phyloP scores from a whole-genome alignment of 2,329 filamentous ascomycete species.

The Fusarium sarcochroum region DNA sequence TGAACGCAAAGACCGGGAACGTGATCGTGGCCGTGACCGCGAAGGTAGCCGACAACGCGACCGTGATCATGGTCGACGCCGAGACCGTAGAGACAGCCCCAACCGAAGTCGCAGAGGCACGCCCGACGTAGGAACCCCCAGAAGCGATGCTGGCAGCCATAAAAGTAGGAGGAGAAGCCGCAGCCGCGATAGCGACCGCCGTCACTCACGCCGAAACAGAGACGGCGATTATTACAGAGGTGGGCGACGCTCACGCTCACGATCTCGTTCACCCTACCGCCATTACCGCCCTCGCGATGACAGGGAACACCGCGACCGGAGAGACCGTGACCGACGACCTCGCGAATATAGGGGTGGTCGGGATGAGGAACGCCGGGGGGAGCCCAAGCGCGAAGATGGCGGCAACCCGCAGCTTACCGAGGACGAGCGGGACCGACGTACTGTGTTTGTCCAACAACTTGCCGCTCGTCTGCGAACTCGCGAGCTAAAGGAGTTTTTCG shows the following conservation, averaged over 20 bases:
- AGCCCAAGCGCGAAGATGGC: slow-evolving; percentile 60
- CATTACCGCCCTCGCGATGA: slow-evolving; percentile 71
- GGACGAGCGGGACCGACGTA: slow-evolving; percentile 96
- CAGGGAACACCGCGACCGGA: slow-evolving; percentile 64
- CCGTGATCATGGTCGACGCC: slow-evolving; percentile 62
- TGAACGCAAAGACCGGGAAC: slow-evolving; percentile 69
- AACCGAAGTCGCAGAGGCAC: slow-evolving; percentile 62
- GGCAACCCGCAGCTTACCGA: slow-evolving; percentile 84
- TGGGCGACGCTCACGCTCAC: slow-evolving; percentile 71
- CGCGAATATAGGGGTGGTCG: slow-evolving; percentile 67
- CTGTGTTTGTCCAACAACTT: slow-evolving; percentile 98
- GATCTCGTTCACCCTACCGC: slow-evolving; percentile 78
- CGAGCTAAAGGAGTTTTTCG: slow-evolving; percentile 94
- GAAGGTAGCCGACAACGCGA: slow-evolving; percentile 69
- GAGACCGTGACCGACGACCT: slow-evolving; percentile 68
- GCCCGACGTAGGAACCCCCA: slow-evolving; percentile 74
- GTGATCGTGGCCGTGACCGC: slow-evolving; percentile 69
- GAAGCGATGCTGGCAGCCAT: slow-evolving; percentile 83
- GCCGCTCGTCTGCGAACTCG: slow-evolving; percentile 92
- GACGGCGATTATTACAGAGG: slow-evolving; percentile 78
- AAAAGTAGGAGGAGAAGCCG: slow-evolving; percentile 86
- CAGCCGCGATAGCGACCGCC: slow-evolving; percentile 82
- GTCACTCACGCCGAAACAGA: slow-evolving; percentile 80
- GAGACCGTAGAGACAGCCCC: slow-evolving; percentile 70
- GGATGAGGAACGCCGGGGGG: slow-evolving; percentile 62